These are phyloP conservation scores for Dactylellina sp. DNA, from an alignment of 2,329 filamentous ascomycete genomes.

Conservation along the genomic window DNA sequence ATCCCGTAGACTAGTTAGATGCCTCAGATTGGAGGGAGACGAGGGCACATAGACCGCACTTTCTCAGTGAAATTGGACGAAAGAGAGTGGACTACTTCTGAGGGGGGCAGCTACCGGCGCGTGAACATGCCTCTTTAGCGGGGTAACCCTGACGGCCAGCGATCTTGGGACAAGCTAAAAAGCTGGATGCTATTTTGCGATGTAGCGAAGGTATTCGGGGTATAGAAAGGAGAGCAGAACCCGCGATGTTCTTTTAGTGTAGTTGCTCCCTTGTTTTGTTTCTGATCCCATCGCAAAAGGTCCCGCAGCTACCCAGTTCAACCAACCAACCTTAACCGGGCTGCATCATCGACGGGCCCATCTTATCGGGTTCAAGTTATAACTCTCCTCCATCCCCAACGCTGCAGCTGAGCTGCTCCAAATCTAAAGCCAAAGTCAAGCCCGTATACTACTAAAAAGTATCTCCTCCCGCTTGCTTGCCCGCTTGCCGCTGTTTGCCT, in stretches of 20 bases:
- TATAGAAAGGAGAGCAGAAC: constrained; percentile 19
- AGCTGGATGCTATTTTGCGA: constrained; percentile 5
- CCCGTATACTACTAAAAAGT: constrained; percentile 1
- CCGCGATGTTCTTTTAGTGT: constrained; percentile 9
- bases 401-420: constrained; percentile 1
- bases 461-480: no score
- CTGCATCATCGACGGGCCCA: constrained; percentile 23
- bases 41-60: neutral
- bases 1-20: constrained; percentile 35
- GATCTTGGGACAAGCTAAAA: constrained; percentile 27
- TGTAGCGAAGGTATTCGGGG: constrained; percentile 12
- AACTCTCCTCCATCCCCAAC: constrained; percentile 7
- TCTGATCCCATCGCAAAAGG: constrained; percentile 36
- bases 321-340: no score
- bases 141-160: constrained; percentile 50
- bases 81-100: neutral
- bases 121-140: constrained; percentile 54
- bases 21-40: constrained; percentile 43
- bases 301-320: constrained; percentile 42
- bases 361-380: constrained; percentile 34
- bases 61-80: no score
- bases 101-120: constrained; percentile 15
- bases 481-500: no score
- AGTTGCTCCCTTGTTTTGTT: constrained; percentile 25
- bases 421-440: no score